phyloP scores from a whole-genome alignment of 2,329 filamentous ascomycete genomes.

The Trichoderma sp. region DNA sequence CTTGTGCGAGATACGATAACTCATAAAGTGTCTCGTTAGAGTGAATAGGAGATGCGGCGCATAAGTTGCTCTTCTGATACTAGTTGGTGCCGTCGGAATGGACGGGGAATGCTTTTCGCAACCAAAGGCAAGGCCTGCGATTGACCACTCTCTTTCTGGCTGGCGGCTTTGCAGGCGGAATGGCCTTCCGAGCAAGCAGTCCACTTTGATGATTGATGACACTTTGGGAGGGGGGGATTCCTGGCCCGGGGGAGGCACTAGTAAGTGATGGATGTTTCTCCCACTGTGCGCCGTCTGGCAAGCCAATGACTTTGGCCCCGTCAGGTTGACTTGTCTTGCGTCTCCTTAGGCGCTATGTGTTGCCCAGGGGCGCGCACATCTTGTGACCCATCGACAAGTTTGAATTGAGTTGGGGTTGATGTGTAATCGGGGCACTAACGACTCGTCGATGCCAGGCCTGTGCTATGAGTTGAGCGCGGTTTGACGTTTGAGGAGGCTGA shows the following conservation, averaged over 20 bases:
- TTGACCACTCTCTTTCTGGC: not conserved
- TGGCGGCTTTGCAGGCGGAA: conserved; percentile 5
- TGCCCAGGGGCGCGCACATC: conserved; percentile 12
- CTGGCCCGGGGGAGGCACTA: not conserved
- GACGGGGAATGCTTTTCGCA: not conserved
- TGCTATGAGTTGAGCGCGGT: conserved; percentile 17
- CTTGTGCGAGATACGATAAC: not conserved
- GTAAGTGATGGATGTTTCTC: not conserved
- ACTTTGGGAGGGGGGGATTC: not conserved
- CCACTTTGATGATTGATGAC: conserved; percentile 1
- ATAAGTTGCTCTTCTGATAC: conserved; percentile 19
- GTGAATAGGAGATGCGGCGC: not conserved
- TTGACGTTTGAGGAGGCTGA: conserved; percentile 24
- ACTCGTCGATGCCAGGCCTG: conserved; percentile 7
- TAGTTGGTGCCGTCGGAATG: conserved; percentile 16
- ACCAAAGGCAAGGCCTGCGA: not conserved
- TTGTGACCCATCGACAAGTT: conserved; percentile 15
- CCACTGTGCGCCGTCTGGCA: not conserved
- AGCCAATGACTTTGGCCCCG: not conserved
- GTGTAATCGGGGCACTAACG: conserved; percentile 12
- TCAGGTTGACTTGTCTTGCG: conserved; percentile 20
- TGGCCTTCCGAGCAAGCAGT: conserved; percentile 1
- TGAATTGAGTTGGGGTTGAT: not conserved
- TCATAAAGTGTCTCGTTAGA: not conserved
- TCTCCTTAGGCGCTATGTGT: not conserved